Conservation (phyloP, 768 basidiomycete genomes). For the Cystofilobasidium ferigula region DNA sequence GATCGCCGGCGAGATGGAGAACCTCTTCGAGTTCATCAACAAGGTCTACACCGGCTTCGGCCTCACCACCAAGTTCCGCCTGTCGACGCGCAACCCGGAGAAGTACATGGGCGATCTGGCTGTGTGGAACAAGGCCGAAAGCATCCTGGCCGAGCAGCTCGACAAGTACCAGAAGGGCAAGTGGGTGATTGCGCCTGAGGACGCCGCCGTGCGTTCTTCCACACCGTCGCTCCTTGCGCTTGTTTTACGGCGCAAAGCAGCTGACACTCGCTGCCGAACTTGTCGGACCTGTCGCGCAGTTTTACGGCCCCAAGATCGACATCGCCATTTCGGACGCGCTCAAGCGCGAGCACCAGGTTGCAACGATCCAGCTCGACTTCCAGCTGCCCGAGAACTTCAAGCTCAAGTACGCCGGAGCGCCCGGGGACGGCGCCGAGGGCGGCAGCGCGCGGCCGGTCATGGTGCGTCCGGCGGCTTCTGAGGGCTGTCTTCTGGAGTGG, state of each 20-base stretch:
- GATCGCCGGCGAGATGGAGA: constrained; percentile 76
- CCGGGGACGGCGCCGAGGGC: constrained; percentile 51
- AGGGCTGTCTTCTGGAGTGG: too few relatives aligned
- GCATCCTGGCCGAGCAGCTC: constrained; percentile 46
- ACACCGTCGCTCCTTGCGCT: not conserved
- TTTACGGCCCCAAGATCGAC: constrained; percentile 99
- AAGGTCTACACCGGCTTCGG: constrained; percentile 88
- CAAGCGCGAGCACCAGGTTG: constrained; percentile 89
- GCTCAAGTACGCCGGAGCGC: constrained; percentile 58
- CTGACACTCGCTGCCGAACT: too few relatives aligned
- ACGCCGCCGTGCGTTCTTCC: constrained; percentile 54
- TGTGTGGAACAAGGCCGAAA: constrained; percentile 83
- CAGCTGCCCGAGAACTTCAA: constrained; percentile 95
- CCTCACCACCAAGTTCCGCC: constrained; percentile 82
- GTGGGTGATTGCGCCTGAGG: constrained; percentile 89
- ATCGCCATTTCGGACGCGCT: constrained; percentile 91
- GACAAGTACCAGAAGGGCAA: constrained; percentile 75
- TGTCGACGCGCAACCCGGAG: constrained; percentile 84
- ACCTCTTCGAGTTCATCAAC: constrained; percentile 88
- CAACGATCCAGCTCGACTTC: constrained; percentile 98
- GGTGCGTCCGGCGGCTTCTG: constrained; percentile 24
- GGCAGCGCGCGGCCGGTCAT: constrained; percentile 68
- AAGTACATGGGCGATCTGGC: constrained; percentile 81
- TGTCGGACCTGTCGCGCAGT: constrained; percentile 35
- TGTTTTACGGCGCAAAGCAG: too few relatives aligned